Percentiles rank a stretch among this genome's conserved stretches.
Evolutionary conservation across 148 eudicot species (phyloP).

Genomic region (Amaranthus cruentus): DNA sequence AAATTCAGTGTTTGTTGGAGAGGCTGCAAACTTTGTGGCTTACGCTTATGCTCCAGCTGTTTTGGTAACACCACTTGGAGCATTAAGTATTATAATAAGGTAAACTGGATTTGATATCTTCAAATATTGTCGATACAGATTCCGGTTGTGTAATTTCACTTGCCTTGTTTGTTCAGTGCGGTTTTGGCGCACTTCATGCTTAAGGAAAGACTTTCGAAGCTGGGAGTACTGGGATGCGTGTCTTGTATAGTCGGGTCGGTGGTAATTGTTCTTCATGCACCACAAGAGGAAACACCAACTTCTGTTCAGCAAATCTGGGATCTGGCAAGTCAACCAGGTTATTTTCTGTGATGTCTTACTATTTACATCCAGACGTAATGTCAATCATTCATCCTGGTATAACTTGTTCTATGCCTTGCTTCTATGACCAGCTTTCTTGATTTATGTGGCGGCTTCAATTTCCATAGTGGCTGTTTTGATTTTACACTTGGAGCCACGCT

Average conservation of each 20-base stretch:
- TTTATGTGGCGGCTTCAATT: conserved; percentile 63
- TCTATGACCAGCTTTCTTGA: conserved; percentile 61
- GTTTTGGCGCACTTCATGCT: conserved; percentile 81
- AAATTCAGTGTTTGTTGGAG: conserved; percentile 79
- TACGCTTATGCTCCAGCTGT: conserved; percentile 97
- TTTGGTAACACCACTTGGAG: conserved; percentile 96
- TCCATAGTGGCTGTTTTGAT: conserved; percentile 58
- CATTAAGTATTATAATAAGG: conserved; percentile 92
- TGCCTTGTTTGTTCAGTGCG: conserved; percentile 57
- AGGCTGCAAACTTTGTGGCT: conserved; percentile 87
- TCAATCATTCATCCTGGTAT: neutral
- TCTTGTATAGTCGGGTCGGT: conserved; percentile 85
- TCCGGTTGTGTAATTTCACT: conserved; percentile 16
- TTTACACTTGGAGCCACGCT: conserved; percentile 72
- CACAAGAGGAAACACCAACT: conserved; percentile 60
- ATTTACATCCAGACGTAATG: neutral
- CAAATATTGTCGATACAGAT: neutral
- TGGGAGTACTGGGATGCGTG: conserved; percentile 78
- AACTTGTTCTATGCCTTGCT: conserved; percentile 20
- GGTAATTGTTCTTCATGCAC: conserved; percentile 89
- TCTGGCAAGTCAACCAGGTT: conserved; percentile 88
- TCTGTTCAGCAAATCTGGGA: conserved; percentile 81
- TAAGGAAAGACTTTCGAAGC: conserved; percentile 52
- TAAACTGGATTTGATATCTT: conserved; percentile 25
- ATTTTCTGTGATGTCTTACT: neutral